These are phyloP conservation scores for Orbilia ellipsospora DNA, from an alignment of 2,329 filamentous ascomycete genomes.

Conservation along the genomic window DNA sequence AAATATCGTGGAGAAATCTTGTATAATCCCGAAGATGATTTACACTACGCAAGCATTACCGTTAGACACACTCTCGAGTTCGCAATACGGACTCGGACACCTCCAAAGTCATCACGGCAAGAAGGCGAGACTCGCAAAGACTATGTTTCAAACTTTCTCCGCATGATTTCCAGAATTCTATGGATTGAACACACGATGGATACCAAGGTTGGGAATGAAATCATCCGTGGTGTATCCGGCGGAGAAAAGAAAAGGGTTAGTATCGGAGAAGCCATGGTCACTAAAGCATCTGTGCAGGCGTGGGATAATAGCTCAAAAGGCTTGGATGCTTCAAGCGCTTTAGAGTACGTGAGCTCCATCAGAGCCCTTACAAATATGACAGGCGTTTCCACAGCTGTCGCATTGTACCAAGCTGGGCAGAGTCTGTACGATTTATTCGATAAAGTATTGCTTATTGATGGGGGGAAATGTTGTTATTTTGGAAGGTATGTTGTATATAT, in stretches of 20 bases:
- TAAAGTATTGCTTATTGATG: conserved; percentile 75
- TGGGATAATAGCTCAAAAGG: conserved; percentile 82
- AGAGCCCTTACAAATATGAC: conserved; percentile 78
- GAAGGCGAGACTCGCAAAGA: conserved; percentile 63
- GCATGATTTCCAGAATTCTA: conserved; percentile 64
- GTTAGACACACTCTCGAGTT: conserved; percentile 67
- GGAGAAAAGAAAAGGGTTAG: conserved; percentile 83
- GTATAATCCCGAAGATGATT: conserved; percentile 77
- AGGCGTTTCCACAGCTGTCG: conserved; percentile 84
- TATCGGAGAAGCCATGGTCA: conserved; percentile 85
- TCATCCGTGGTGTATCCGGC: conserved; percentile 82
- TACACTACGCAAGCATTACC: conserved; percentile 64
- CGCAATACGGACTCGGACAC: conserved; percentile 62
- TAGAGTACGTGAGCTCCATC: conserved; percentile 58
- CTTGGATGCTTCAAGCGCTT: conserved; percentile 73
- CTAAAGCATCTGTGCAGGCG: conserved; percentile 74
- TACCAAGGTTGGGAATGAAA: conserved; percentile 84
- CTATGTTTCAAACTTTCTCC: conserved; percentile 64
- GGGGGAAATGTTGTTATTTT: conserved; percentile 74
- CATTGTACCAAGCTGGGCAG: conserved; percentile 78
- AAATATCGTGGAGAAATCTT: conserved; percentile 75
- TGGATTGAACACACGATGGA: conserved; percentile 64
- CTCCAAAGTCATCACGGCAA: conserved; percentile 62
- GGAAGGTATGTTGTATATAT: conserved; percentile 22
- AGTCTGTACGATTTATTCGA: conserved; percentile 77